Percentiles rank a stretch among this genome's conserved stretches.
Conservation (phyloP, 805 yeast genomes). For the Candida ovalis region DNA sequence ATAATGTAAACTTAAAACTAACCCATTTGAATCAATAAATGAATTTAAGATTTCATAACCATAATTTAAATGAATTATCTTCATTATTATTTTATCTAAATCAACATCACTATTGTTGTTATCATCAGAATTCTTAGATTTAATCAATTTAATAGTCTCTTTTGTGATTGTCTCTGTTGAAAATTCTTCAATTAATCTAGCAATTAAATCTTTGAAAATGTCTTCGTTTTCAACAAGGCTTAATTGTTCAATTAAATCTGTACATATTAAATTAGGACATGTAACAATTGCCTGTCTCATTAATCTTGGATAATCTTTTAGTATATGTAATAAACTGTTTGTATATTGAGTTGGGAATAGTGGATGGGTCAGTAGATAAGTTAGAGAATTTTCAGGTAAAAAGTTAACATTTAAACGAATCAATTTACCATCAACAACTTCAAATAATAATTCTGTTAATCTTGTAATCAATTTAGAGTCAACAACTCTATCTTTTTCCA, state of each 20-base stretch:
- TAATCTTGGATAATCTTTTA: slow-evolving; percentile 54
- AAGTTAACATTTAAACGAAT: slow-evolving; percentile 28
- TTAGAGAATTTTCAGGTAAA: slow-evolving; percentile 55
- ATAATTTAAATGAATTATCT: slow-evolving; percentile 42
- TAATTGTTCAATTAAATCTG: slow-evolving; percentile 61
- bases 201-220: slow-evolving; percentile 62
- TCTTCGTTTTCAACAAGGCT: slow-evolving; percentile 54
- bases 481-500: slow-evolving; percentile 63
- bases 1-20: slow-evolving; percentile 56
- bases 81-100: slow-evolving; percentile 42
- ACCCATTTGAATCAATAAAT: slow-evolving; percentile 69
- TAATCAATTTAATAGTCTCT: slow-evolving; percentile 38
- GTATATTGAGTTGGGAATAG: slow-evolving; percentile 65
- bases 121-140: slow-evolving; percentile 9
- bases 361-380: slow-evolving; percentile 84
- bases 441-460: slow-evolving; percentile 36
- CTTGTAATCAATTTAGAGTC: slow-evolving; percentile 51
- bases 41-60: slow-evolving; percentile 62
- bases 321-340: slow-evolving; percentile 47
- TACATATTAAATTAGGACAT: slow-evolving; percentile 63
- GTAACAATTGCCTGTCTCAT: slow-evolving; percentile 80
- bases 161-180: slow-evolving; percentile 55
- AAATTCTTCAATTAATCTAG: slow-evolving; percentile 63
- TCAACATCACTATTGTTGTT: slow-evolving; percentile 27
- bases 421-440: slow-evolving; percentile 15